Base-by-base conservation (phyloP, 352 stramenopile genomes). In the Globisporangium solare region DNA sequence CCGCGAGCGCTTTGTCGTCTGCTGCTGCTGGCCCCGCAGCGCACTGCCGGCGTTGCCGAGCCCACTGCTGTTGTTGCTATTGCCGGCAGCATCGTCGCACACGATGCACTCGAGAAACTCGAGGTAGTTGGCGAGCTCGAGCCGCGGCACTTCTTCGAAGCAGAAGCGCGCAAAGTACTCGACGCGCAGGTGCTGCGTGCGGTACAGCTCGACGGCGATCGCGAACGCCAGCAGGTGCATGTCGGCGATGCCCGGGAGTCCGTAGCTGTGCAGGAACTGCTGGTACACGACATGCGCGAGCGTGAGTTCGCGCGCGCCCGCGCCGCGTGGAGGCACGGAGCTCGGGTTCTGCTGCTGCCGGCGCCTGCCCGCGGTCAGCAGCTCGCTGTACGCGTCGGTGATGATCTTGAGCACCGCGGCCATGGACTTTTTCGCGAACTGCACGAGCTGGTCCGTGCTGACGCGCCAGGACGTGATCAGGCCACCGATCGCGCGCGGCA, bases 401-500 rank as follows among this genome's bases (percentile, higher is more conserved):
- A 92, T 89, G 54, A 86, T 75, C 21, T 76, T 74, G 15, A 92
- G 66, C 39, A 94, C 78, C 14, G 71, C 80, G 0, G 60, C 55
- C 7, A 92, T 64, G 3, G 81, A 79, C 40, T 92, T 94, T 47
- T 94, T 92, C 0, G 76, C 67, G 57, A 89, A 94, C 58, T 91
- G 80, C 12, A 66, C 47, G 18, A 94, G 79, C 58, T 94, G 81
- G 20, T 94, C 84, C 0, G 76, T 74, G 61, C 92, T 92, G 53
- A 94, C 83, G 27, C 82, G 81, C 84, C 84, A 94, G 7, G 82
- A 91, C 15, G 82, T 94, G 50, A 92, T 81, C 18, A 94, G 55
- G 2, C 72, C 67, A 2, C 78, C 70, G 54, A 94, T 73, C 4
- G 81, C 54, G 24, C 71, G 66, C 42, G 79, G 84, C n/a, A 94